Evolutionary conservation across 1,284 basidiomycete species (phyloP), one percentile per base, ranked within the genome.

Genomic region (Rhodotorula sp.): DNA sequence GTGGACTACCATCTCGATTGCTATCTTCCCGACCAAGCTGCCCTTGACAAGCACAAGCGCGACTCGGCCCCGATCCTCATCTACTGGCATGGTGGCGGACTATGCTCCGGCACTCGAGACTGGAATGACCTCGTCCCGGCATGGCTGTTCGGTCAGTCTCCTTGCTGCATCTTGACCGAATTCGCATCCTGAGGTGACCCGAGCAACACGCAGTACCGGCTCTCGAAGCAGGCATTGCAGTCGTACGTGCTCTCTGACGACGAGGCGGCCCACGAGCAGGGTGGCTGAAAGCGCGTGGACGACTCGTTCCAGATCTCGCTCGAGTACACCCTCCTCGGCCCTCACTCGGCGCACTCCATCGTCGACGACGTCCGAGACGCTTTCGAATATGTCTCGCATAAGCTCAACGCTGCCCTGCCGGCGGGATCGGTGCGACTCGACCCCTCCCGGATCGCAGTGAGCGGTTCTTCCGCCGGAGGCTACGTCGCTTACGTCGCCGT

Each of bases 321-420:
- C 66, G 66, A 67, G 55, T 67, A 67, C 55, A 67, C 66, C 26
- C 61, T 67, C 7, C 31, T 59, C 38, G 56, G 49, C 5, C 66
- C 66, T 6, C 54, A 62, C 28, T 10, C 55, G 7, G 60, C 34
- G 5, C 48, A 52, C 21, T 34, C 50, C n/a, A 54, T 62, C 55
- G 54, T 67, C 23, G 28, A 59, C 5, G 66, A 67, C 56, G 60
- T 59, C 26, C 21, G 47, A 21, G 66, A 63, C 23, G 55, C 48
- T 12, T 19, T 62, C 6, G 6, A n/a, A 3, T 67, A 45, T 38
- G 34, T 67, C 43, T 56, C 38, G 15, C 48, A 62, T 21, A 26
- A 59, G 38, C 66, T 67, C 18, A 58, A 67, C 26, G 4, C 6
- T 26, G 28, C n/a, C 26, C 61, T 67, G 2, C n/a, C 21, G 1